These are phyloP conservation scores for Erodium trifolium DNA, from an alignment of 441 rosid genomes.

Conservation along the genomic window DNA sequence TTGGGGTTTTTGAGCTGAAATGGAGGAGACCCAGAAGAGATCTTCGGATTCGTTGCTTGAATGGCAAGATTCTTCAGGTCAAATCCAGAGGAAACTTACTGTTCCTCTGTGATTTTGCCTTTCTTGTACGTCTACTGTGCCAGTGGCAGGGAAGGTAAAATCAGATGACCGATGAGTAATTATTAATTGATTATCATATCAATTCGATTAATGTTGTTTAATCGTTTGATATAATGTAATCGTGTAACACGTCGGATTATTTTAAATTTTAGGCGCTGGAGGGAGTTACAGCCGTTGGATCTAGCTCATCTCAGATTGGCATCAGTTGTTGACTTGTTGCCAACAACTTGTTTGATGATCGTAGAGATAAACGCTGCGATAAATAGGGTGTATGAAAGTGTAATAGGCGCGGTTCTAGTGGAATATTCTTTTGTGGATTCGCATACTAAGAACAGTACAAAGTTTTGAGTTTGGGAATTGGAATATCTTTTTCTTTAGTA, in stretches of 20 bases:
- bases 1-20: background rate
- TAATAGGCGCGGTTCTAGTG: background rate
- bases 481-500: background rate
- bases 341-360: background rate
- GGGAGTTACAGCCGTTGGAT: background rate
- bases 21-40: background rate
- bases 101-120: background rate
- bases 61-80: slow-evolving; percentile 1
- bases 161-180: background rate
- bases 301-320: background rate
- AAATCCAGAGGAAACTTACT: background rate
- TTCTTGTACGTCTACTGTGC: background rate
- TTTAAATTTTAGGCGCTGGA: background rate
- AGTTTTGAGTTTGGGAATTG: background rate
- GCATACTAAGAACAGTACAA: background rate
- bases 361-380: background rate
- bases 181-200: background rate
- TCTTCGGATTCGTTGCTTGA: slow-evolving; percentile 2
- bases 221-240: too few relatives aligned
- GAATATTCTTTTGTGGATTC: background rate
- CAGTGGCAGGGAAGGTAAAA: background rate
- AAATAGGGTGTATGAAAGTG: background rate
- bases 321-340: background rate
- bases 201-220: too few relatives aligned
- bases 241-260: too few relatives aligned